These are phyloP conservation scores for Ceratopteris richardii DNA, from an alignment of 75 land plant genomes.

Conservation along the genomic window DNA sequence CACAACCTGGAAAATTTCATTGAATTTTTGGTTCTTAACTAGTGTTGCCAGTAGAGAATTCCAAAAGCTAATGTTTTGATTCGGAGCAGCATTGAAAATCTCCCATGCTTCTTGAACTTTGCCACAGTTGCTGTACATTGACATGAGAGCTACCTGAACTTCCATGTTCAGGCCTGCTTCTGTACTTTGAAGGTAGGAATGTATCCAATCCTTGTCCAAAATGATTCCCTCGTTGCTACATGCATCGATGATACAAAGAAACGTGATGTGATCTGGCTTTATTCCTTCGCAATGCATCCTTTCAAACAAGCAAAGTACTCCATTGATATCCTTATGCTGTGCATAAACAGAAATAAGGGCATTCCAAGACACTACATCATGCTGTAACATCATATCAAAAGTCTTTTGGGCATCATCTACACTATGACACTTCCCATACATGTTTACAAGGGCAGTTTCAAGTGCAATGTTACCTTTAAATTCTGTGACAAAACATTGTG, in stretches of 20 bases:
- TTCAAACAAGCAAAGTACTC: constrained; percentile 35
- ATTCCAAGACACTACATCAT: constrained; percentile 19
- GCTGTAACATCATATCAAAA: constrained; percentile 6
- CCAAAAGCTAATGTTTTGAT: constrained; percentile 22
- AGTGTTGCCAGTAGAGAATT: too few relatives aligned
- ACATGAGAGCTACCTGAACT: constrained; percentile 10
- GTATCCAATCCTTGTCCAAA: constrained; percentile 20
- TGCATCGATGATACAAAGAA: constrained; percentile 20
- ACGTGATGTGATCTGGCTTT: constrained; percentile 18
- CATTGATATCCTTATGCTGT: constrained; percentile 27
- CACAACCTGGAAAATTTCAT: too few relatives aligned
- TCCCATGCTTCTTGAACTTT: too few relatives aligned
- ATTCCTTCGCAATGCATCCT: constrained; percentile 32
- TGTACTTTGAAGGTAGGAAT: constrained; percentile 26
- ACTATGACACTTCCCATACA: constrained; percentile 36
- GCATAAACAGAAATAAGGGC: constrained; percentile 36
- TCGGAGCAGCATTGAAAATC: too few relatives aligned
- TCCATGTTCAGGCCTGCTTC: constrained; percentile 29
- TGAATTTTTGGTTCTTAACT: too few relatives aligned
- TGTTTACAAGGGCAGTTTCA: constrained; percentile 25
- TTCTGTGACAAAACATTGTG: constrained; percentile 13
- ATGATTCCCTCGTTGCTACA: constrained; percentile 22
- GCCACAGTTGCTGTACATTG: too few relatives aligned
- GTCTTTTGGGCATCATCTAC: constrained; percentile 13
- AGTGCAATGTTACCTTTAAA: constrained; percentile 14